phyloP scores from a whole-genome alignment of 2,329 filamentous ascomycete genomes.

The Exophiala bonariae region DNA sequence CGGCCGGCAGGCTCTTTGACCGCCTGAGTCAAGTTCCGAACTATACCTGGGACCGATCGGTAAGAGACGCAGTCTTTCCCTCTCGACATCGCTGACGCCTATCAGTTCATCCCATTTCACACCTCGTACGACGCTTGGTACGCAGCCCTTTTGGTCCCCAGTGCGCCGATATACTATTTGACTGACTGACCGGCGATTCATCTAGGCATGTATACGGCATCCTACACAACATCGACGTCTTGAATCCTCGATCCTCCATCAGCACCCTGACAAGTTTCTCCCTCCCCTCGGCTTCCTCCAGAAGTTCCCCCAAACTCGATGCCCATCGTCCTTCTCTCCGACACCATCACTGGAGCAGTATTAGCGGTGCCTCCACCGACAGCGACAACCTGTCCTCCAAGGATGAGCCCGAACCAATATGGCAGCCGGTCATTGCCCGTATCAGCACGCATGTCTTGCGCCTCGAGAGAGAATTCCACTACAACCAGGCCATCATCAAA shows the following conservation, averaged over 20 bases:
- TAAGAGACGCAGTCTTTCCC: constrained; percentile 23
- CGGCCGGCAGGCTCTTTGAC: constrained; percentile 69
- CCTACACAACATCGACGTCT: constrained; percentile 54
- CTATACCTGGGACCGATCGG: constrained; percentile 73
- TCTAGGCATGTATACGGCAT: constrained; percentile 60
- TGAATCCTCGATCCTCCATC: constrained; percentile 49
- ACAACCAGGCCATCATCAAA: constrained; percentile 70
- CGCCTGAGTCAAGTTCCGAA: constrained; percentile 71
- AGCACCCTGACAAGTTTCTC: constrained; percentile 34
- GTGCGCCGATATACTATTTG: constrained; percentile 11
- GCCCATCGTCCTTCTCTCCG: constrained; percentile 38
- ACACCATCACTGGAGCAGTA: constrained; percentile 49
- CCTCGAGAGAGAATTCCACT: constrained; percentile 84
- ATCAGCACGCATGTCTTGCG: constrained; percentile 80
- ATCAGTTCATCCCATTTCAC: constrained; percentile 40
- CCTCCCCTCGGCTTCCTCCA: constrained; percentile 43
- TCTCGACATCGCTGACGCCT: constrained; percentile 5
- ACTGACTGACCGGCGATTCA: neutral
- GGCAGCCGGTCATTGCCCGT: constrained; percentile 72
- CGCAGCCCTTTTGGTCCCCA: constrained; percentile 1
- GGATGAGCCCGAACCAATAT: constrained; percentile 39
- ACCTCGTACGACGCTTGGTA: constrained; percentile 84
- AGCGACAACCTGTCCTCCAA: constrained; percentile 44
- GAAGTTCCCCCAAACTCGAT: constrained; percentile 45
- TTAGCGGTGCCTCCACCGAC: constrained; percentile 47